Percentiles rank a stretch among this genome's conserved stretches.
Evolutionary conservation across 257 asterid genomes (phyloP).

Genomic region (Agastache rugosa): DNA sequence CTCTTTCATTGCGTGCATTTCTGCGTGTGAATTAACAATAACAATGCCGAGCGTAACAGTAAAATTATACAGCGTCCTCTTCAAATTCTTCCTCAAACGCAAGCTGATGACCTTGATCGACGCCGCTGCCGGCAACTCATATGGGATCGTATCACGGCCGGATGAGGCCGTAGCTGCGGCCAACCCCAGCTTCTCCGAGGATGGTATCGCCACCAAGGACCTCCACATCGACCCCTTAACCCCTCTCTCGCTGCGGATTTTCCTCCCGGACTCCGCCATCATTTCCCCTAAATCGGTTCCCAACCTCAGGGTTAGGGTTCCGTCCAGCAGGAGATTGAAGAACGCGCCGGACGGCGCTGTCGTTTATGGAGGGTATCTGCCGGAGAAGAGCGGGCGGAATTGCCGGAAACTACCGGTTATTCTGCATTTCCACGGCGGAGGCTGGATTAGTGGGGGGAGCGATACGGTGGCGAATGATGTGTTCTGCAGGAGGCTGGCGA

Average conservation of each 20-base stretch:
- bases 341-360: conserved; percentile 40
- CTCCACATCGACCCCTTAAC: conserved; percentile 74
- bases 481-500: conserved; percentile 80
- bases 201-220: conserved; percentile 87
- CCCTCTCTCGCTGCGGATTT: conserved; percentile 69
- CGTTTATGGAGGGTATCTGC: conserved; percentile 73
- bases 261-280: conserved; percentile 72
- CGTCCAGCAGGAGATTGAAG: conserved; percentile 24
- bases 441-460: conserved; percentile 79
- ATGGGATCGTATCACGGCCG: conserved; percentile 68
- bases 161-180: conserved; percentile 63
- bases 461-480: conserved; percentile 72
- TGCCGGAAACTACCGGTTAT: conserved; percentile 77
- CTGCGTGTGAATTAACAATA: conserved; percentile 34
- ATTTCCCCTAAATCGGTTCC: conserved; percentile 47
- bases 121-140: conserved; percentile 29
- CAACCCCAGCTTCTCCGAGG: conserved; percentile 66
- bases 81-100: conserved; percentile 75
- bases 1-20: conserved; percentile 10
- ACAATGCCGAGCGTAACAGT: conserved; percentile 76
- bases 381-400: conserved; percentile 51
- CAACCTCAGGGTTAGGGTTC: conserved; percentile 44
- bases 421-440: conserved; percentile 90
- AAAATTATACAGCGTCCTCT: conserved; percentile 63
- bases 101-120: conserved; percentile 56